Percentiles rank a stretch among this genome's conserved stretches.
Conservation (phyloP, 1,284 basidiomycete genomes). For the Megacollybia platyphylla region DNA sequence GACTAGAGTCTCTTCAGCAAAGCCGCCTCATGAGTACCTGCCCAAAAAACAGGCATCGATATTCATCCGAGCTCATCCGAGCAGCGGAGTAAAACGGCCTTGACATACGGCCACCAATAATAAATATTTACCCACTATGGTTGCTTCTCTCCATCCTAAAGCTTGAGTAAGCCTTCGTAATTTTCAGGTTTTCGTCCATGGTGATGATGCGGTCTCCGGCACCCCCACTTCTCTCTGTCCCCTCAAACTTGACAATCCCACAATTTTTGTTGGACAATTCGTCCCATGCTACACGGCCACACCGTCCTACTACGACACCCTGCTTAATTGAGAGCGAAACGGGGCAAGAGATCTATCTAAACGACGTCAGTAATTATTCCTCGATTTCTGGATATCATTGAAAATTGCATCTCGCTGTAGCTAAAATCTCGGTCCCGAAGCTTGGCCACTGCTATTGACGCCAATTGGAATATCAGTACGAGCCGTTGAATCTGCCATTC, state of each 20-base stretch:
- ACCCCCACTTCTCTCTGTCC: conserved; percentile 3
- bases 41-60: neutral
- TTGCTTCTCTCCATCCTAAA: neutral
- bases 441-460: conserved; percentile 10
- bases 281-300: conserved; percentile 9
- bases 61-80: neutral
- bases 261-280: conserved; percentile 11
- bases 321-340: conserved; percentile 12
- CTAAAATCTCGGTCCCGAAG: conserved; percentile 7
- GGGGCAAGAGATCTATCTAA: conserved; percentile 9
- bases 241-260: conserved; percentile 10
- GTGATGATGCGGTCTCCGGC: conserved; percentile 4
- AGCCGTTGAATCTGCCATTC: neutral
- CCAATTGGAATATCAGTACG: conserved; percentile 10
- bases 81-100: neutral
- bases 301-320: conserved; percentile 8
- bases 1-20: neutral
- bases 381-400: neutral
- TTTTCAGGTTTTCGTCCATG: neutral
- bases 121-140: neutral
- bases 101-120: neutral
- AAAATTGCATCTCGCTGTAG: conserved; percentile 5
- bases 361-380: conserved; percentile 8
- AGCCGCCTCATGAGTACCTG: neutral
- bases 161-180: neutral